Evolutionary conservation across 2,329 filamentous ascomycete species (phyloP).

Genomic region (Cryphonectria parasitica): DNA sequence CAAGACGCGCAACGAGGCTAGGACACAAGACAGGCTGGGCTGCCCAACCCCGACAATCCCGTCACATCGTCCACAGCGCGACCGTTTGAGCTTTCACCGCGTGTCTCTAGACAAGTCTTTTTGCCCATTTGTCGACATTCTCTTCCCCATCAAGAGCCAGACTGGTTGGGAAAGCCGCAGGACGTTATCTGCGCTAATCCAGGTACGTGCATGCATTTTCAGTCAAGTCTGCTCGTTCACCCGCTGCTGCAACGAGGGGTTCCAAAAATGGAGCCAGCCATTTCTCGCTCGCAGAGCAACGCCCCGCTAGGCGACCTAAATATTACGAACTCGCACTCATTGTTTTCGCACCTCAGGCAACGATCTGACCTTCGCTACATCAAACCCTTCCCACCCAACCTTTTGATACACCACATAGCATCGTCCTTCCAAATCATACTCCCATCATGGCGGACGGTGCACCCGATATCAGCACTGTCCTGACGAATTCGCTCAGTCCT

Average conservation of each 20-base stretch:
- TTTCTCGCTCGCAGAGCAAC: constrained; percentile 25
- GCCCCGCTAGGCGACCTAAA: constrained; percentile 27
- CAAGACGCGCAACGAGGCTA: constrained; percentile 24
- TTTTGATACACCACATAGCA: constrained; percentile 31
- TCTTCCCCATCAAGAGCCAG: background rate
- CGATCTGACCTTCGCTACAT: constrained; percentile 10
- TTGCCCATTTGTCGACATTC: constrained; percentile 8
- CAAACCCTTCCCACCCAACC: constrained; percentile 34
- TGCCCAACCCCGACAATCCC: background rate
- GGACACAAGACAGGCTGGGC: constrained; percentile 5
- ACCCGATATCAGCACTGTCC: constrained; percentile 96
- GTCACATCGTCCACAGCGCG: background rate
- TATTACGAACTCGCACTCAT: constrained; percentile 30
- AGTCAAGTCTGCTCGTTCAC: background rate
- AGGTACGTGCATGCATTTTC: constrained; percentile 1
- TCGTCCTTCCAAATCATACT: constrained; percentile 16
- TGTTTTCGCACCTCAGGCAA: constrained; percentile 28
- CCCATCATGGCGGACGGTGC: constrained; percentile 66
- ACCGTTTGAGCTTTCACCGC: background rate
- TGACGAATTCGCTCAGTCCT: constrained; percentile 93
- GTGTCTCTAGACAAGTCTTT: background rate
- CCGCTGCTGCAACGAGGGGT: constrained; percentile 22
- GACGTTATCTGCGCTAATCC: constrained; percentile 3
- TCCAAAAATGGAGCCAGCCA: constrained; percentile 25
- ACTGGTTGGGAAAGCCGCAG: background rate